A percentile compares a stretch with the other conserved stretches of the same genome.
These are phyloP conservation scores for Corymbia citriodora DNA, from an alignment of 441 rosid genomes.

Conservation along the genomic window DNA sequence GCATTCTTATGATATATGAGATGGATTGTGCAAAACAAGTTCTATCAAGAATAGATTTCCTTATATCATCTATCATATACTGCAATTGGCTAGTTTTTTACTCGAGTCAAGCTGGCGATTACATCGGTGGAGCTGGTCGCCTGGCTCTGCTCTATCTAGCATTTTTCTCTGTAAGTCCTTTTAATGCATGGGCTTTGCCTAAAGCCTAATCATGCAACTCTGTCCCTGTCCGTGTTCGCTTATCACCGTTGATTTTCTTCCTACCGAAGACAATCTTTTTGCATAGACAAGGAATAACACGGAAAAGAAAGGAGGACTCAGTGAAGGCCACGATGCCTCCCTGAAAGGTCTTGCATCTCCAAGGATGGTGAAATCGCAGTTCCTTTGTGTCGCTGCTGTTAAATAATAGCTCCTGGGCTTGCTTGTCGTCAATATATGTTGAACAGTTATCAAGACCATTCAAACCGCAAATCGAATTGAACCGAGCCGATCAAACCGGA, in stretches of 20 bases:
- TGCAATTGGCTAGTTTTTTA: neutral
- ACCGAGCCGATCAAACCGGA: neutral
- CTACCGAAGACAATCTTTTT: neutral
- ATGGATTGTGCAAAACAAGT: neutral
- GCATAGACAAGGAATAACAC: neutral
- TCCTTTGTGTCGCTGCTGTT: neutral
- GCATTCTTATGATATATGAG: neutral
- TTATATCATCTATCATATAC: neutral
- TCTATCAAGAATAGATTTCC: neutral
- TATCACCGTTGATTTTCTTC: neutral
- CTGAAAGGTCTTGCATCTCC: neutral
- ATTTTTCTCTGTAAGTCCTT: neutral
- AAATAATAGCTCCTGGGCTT: neutral
- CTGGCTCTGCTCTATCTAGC: neutral
- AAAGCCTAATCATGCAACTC: neutral
- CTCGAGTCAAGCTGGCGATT: neutral
- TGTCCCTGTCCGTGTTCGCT: slow-evolving; percentile 2
- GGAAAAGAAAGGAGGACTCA: neutral
- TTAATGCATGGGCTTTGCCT: neutral
- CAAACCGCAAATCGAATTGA: neutral
- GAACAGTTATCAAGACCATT: neutral
- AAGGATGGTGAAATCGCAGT: neutral
- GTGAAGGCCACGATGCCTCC: neutral
- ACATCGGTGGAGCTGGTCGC: neutral
- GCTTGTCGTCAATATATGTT: neutral